These are phyloP conservation scores for Rhododendron ovatum DNA, from an alignment of 148 eudicot genomes.

Conservation along the genomic window DNA sequence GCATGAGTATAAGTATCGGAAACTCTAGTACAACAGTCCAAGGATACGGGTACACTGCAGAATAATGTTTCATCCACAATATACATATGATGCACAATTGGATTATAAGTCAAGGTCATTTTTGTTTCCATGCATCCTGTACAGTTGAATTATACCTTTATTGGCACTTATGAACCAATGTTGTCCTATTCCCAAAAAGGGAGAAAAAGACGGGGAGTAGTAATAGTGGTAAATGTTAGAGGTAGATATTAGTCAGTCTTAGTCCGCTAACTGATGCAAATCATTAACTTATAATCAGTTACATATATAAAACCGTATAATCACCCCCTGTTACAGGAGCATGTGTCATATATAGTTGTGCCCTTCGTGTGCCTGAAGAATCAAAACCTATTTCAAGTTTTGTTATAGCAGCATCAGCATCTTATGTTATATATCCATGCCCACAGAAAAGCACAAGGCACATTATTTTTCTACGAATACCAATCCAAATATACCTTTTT, in stretches of 20 bases:
- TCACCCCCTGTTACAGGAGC: background rate
- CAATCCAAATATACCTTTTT: slow-evolving; percentile 27
- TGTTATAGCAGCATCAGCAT: background rate
- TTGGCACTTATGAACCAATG: background rate
- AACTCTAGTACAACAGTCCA: background rate
- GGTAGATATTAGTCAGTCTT: background rate
- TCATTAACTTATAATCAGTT: background rate
- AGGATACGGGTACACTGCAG: background rate
- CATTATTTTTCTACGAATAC: background rate
- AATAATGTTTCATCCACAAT: background rate
- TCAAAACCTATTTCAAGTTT: background rate
- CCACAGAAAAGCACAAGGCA: background rate
- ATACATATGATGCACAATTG: background rate
- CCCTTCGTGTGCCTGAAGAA: background rate
- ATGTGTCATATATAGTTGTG: background rate
- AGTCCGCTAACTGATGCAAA: background rate
- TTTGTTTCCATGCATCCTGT: background rate
- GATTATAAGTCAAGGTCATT: background rate
- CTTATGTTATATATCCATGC: background rate
- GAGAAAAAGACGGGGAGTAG: background rate
- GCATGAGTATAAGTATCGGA: background rate
- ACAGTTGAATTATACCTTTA: background rate
- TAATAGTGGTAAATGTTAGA: background rate
- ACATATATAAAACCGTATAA: background rate
- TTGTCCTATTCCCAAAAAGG: background rate